Evolutionary conservation across 1,284 basidiomycete genomes (phyloP).

Genomic region (Ceratobasidium papillatum): DNA sequence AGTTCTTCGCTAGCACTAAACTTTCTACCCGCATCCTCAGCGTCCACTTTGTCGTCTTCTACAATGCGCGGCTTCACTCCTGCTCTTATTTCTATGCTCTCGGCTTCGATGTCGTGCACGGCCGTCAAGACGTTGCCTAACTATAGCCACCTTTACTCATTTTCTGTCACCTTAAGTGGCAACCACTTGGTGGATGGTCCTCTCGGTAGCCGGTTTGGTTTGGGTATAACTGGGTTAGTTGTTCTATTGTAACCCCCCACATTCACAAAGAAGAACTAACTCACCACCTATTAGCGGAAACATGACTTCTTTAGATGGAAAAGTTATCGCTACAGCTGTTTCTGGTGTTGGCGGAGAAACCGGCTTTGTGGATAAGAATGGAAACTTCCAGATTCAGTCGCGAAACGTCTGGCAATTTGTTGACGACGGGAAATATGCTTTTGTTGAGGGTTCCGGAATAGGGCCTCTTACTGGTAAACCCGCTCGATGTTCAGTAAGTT

Average conservation of each 20-base stretch:
- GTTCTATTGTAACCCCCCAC: neutral
- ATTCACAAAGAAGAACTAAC: neutral
- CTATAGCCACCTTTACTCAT: neutral
- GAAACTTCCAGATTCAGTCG: neutral
- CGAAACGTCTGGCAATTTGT: neutral
- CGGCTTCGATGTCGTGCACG: neutral
- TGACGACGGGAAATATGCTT: conserved; percentile 9
- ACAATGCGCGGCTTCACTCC: neutral
- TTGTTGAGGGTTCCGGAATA: neutral
- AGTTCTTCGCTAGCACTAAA: no score
- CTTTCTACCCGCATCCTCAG: no score
- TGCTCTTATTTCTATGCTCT: neutral
- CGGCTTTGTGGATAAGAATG: neutral
- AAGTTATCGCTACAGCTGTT: neutral
- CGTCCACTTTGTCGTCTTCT: neutral
- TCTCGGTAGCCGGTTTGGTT: neutral
- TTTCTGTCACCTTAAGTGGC: neutral
- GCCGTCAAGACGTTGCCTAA: neutral
- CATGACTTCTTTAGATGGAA: neutral
- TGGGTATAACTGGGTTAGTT: neutral
- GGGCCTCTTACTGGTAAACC: neutral
- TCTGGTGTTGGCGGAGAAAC: neutral
- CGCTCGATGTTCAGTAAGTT: neutral
- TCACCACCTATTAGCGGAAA: neutral
- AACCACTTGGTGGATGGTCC: neutral